A percentile compares a stretch with the other conserved stretches of the same genome.
These are phyloP conservation scores for Quercus tomentella DNA, from an alignment of 331 rosid species.

Conservation along the genomic window DNA sequence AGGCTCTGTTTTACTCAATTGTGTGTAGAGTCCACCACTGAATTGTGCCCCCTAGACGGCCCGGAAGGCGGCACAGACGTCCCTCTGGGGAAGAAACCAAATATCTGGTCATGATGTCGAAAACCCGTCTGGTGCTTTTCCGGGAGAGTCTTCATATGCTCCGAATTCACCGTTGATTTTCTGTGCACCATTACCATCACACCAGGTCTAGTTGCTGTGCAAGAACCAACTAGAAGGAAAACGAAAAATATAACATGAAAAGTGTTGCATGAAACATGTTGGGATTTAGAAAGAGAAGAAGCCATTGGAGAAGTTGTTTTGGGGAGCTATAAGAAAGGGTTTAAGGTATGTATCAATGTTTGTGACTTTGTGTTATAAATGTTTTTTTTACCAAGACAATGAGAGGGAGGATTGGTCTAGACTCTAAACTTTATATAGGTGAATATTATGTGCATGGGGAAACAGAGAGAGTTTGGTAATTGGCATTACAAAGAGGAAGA, in stretches of 20 bases:
- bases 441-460: conserved; percentile 48
- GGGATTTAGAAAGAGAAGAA: conserved; percentile 26
- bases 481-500: conserved; percentile 30
- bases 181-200: conserved; percentile 17
- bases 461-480: conserved; percentile 32
- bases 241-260: conserved; percentile 25
- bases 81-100: conserved; percentile 76
- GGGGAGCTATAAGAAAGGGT: conserved; percentile 22
- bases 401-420: conserved; percentile 5
- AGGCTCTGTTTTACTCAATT: conserved; percentile 21
- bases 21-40: conserved; percentile 34
- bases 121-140: conserved; percentile 16
- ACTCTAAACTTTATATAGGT: background rate
- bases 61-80: conserved; percentile 66
- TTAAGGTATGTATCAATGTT: conserved; percentile 18
- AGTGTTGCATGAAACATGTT: conserved; percentile 14
- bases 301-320: conserved; percentile 41
- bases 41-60: conserved; percentile 82
- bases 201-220: conserved; percentile 58
- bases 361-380: background rate
- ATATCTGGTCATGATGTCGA: conserved; percentile 28
- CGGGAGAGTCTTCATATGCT: conserved; percentile 10
- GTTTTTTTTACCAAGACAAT: background rate
- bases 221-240: conserved; percentile 33
- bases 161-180: background rate